phyloP scores from a whole-genome alignment of 2,329 filamentous ascomycete species.

The Knufia petricola region DNA sequence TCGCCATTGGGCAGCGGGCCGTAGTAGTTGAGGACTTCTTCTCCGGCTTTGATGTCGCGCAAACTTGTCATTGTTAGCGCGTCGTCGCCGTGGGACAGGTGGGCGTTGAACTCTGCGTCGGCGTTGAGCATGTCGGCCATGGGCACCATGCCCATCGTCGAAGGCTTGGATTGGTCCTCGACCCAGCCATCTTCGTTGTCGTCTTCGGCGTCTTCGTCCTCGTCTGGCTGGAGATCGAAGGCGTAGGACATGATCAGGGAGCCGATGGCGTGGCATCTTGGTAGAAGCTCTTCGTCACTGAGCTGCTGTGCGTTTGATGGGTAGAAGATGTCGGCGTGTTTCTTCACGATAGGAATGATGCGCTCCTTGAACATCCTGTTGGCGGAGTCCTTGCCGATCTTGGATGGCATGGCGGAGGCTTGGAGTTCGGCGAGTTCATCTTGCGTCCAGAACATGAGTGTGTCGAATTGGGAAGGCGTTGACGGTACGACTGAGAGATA shows the following conservation, averaged over 20 bases:
- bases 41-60: constrained; percentile 56
- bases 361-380: constrained; percentile 60
- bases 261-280: constrained; percentile 67
- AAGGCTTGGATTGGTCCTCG: constrained; percentile 8
- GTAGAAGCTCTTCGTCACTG: constrained; percentile 38
- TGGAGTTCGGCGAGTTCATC: constrained; percentile 63
- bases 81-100: constrained; percentile 51
- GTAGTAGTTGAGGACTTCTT: constrained; percentile 83
- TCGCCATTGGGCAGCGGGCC: constrained; percentile 76
- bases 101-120: constrained; percentile 56
- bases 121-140: constrained; percentile 86
- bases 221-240: constrained; percentile 56
- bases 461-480: constrained; percentile 52
- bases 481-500: constrained; percentile 68
- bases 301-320: constrained; percentile 24
- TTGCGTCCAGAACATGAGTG: constrained; percentile 79
- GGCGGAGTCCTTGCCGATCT: constrained; percentile 59
- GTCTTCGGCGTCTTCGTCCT: constrained; percentile 23
- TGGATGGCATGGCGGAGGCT: constrained; percentile 63
- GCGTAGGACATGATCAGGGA: constrained; percentile 88
- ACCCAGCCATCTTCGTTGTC: constrained; percentile 47
- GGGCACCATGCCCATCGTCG: constrained; percentile 58
- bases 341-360: constrained; percentile 45
- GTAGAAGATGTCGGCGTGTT: constrained; percentile 35
- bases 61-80: constrained; percentile 62